Conservation (phyloP, 1,284 basidiomycete species). For the Moesziomyces sp. region DNA sequence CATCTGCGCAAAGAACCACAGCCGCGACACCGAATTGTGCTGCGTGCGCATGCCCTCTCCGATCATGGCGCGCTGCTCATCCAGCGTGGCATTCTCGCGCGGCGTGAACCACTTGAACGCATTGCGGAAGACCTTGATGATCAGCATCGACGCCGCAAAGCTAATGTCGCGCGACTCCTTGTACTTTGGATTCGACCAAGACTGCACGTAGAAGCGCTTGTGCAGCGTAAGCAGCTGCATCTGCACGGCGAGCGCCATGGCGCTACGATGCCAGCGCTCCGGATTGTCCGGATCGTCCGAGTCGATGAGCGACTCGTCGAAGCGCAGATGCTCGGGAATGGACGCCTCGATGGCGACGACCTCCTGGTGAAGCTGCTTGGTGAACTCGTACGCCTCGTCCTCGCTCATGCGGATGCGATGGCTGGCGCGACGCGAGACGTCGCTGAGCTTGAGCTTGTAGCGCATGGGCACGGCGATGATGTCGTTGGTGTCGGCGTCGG, state of each 20-base stretch:
- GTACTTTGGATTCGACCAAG: conserved; percentile 56
- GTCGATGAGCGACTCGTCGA: conserved; percentile 48
- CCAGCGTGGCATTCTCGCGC: conserved; percentile 32
- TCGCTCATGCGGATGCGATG: conserved; percentile 46
- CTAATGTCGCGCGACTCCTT: conserved; percentile 58
- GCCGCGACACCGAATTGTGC: conserved; percentile 38
- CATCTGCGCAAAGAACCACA: conserved; percentile 61
- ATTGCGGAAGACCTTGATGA: conserved; percentile 56
- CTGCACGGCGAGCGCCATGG: conserved; percentile 32
- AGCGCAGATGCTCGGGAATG: conserved; percentile 44
- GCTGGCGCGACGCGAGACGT: conserved; percentile 49
- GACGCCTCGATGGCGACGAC: conserved; percentile 39
- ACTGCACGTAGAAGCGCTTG: conserved; percentile 62
- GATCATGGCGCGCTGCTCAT: conserved; percentile 41
- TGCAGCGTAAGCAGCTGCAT: conserved; percentile 46
- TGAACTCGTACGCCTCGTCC: conserved; percentile 49
- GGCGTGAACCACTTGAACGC: conserved; percentile 57
- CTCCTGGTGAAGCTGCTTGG: conserved; percentile 54
- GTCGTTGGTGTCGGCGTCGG: conserved; percentile 39
- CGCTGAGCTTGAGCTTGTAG: conserved; percentile 42
- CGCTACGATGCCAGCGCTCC: conserved; percentile 32
- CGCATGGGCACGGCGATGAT: conserved; percentile 32
- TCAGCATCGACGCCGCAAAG: conserved; percentile 49
- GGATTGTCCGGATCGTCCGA: conserved; percentile 25
- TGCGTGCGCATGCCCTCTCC: conserved; percentile 44